Conservation (phyloP, 1,139 yeast genomes). For the Candida sp. region DNA sequence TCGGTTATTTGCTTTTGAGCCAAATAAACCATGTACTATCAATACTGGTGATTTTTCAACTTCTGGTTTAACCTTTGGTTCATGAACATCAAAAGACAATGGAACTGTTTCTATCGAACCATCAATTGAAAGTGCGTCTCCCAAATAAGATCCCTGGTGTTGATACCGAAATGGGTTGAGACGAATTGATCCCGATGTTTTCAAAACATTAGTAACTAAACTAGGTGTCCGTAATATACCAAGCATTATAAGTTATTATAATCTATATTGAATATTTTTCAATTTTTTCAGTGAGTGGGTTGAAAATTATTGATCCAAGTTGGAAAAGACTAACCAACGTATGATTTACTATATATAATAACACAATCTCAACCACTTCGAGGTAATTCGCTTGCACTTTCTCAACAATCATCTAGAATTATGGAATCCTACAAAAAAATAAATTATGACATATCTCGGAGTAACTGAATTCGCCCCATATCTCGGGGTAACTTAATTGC, state of each 20-base stretch:
- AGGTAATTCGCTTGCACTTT: no score
- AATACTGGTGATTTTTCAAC: conserved; percentile 51
- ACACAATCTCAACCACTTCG: no score
- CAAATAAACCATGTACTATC: conserved; percentile 87
- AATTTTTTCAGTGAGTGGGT: neutral
- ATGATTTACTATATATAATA: no score
- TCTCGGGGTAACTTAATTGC: neutral
- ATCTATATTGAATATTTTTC: neutral
- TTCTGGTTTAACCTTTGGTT: conserved; percentile 16
- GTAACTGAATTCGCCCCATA: neutral
- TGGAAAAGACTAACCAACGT: no score
- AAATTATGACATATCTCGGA: neutral
- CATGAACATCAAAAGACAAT: conserved; percentile 26
- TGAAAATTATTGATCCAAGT: neutral
- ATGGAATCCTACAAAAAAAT: no score
- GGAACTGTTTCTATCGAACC: conserved; percentile 21
- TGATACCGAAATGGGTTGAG: neutral
- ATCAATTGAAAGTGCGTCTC: conserved; percentile 1
- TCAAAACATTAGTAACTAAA: neutral
- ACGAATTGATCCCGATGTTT: neutral
- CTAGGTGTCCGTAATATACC: neutral
- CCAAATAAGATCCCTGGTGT: neutral
- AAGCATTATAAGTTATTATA: neutral
- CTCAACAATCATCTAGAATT: no score
- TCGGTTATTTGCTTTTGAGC: conserved; percentile 75